Evolutionary conservation across 1,284 basidiomycete species (phyloP).

Genomic region (Cryptococcus sp.): DNA sequence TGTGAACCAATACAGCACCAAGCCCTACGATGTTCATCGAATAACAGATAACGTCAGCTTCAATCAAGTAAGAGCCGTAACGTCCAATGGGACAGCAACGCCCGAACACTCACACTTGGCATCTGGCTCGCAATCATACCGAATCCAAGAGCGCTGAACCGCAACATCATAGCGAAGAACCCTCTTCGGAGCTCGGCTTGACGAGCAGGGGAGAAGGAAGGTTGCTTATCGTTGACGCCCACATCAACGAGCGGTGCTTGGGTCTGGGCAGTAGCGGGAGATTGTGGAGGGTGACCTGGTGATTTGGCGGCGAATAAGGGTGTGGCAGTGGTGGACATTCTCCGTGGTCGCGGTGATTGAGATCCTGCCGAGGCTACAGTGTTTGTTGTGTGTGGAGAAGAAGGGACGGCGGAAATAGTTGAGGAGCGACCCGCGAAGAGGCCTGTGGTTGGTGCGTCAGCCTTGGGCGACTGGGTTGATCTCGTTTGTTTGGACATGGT

Average conservation of each 20-base stretch:
- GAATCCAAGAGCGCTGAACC: slow-evolving; percentile 26
- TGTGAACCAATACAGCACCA: slow-evolving; percentile 58
- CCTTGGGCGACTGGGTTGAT: not conserved
- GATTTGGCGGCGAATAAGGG: not conserved
- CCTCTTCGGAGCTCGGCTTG: slow-evolving; percentile 13
- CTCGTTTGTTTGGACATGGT: not conserved
- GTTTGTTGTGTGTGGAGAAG: not conserved
- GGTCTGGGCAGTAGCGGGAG: not conserved
- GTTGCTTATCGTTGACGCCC: not conserved
- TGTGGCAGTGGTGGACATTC: not conserved
- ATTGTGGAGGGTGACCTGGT: not conserved
- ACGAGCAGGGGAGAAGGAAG: slow-evolving; percentile 11
- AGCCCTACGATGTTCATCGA: slow-evolving; percentile 41
- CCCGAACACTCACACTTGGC: slow-evolving; percentile 27
- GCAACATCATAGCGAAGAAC: slow-evolving; percentile 20
- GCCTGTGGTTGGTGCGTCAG: not conserved
- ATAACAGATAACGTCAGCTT: no score
- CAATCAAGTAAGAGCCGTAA: no score
- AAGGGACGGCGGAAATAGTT: not conserved
- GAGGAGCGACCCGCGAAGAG: not conserved
- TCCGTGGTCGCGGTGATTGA: not conserved
- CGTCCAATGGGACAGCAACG: no score
- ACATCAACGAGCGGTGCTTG: slow-evolving; percentile 2
- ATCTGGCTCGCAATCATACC: slow-evolving; percentile 29
- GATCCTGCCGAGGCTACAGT: not conserved